phyloP scores from a whole-genome alignment of 1,139 yeast species.

The Suhomyces choctaworum region DNA sequence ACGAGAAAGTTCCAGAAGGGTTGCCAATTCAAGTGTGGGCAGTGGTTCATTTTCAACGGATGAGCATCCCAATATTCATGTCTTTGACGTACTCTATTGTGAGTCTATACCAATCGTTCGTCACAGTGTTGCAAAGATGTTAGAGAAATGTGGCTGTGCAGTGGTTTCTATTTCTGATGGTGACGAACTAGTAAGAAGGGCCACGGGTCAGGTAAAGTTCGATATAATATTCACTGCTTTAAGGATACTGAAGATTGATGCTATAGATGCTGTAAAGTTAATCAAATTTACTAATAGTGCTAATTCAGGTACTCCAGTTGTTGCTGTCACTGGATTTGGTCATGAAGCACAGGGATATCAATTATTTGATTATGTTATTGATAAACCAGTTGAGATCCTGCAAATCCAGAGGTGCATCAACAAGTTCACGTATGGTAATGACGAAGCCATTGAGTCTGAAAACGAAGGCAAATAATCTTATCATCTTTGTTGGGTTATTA shows the following conservation, averaged over 20 bases:
- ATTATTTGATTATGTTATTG: conserved; percentile 71
- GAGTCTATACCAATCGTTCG: conserved; percentile 86
- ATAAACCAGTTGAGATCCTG: conserved; percentile 63
- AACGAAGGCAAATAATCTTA: conserved; percentile 10
- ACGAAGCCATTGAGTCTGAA: conserved; percentile 31
- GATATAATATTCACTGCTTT: conserved; percentile 81
- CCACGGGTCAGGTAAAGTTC: conserved; percentile 81
- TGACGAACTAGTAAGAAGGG: conserved; percentile 78
- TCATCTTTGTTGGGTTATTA: no score
- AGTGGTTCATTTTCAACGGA: conserved; percentile 13
- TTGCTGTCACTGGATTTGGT: conserved; percentile 73
- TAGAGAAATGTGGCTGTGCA: conserved; percentile 75
- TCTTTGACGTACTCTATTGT: conserved; percentile 73
- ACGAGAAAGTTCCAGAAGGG: conserved; percentile 50
- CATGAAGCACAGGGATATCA: conserved; percentile 61
- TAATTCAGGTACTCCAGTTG: conserved; percentile 74
- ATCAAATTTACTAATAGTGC: conserved; percentile 74
- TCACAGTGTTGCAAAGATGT: conserved; percentile 61
- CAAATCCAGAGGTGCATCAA: conserved; percentile 25
- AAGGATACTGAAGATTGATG: conserved; percentile 63
- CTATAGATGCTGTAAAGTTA: conserved; percentile 75
- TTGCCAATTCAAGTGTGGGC: conserved; percentile 19
- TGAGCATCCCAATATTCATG: conserved; percentile 13
- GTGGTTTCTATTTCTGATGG: conserved; percentile 80
- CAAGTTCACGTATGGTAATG: conserved; percentile 22